Conservation (phyloP, 352 stramenopile species). For the Poterioochromonas sp. region DNA sequence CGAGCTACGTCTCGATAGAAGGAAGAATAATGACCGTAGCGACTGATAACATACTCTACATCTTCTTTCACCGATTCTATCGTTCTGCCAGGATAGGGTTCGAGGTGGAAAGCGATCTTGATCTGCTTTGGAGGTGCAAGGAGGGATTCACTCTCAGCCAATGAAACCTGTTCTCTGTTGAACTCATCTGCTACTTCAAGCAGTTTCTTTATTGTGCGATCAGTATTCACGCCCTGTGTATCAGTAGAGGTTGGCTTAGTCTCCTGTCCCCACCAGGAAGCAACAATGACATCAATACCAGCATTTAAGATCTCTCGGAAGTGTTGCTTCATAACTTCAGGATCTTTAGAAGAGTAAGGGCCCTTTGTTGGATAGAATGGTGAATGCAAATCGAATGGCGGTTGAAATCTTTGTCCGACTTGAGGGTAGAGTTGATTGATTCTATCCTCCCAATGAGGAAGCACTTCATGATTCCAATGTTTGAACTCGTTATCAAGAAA, state of each 20-base stretch:
- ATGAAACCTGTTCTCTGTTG: slow-evolving; percentile 25
- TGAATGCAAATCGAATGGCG: slow-evolving; percentile 24
- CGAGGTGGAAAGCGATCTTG: slow-evolving; percentile 41
- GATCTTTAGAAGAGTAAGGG: slow-evolving; percentile 31
- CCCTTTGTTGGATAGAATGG: slow-evolving; percentile 39
- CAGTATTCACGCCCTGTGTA: slow-evolving; percentile 39
- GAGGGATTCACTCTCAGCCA: too few species aligned
- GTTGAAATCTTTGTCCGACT: slow-evolving; percentile 4
- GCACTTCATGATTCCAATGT: slow-evolving; percentile 46
- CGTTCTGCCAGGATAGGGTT: slow-evolving; percentile 40
- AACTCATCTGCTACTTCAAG: not conserved
- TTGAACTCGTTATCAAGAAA: slow-evolving; percentile 34
- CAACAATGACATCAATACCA: slow-evolving; percentile 35
- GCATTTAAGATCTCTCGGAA: slow-evolving; percentile 26
- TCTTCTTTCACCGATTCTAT: slow-evolving; percentile 32
- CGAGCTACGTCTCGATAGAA: slow-evolving; percentile 23
- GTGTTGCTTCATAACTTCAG: slow-evolving; percentile 24
- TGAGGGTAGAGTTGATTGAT: slow-evolving; percentile 20
- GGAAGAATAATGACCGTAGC: slow-evolving; percentile 33
- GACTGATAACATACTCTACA: slow-evolving; percentile 38
- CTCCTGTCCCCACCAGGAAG: slow-evolving; percentile 39
- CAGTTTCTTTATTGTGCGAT: slow-evolving; percentile 28
- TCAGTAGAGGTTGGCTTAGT: slow-evolving; percentile 17
- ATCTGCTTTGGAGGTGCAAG: slow-evolving; percentile 10
- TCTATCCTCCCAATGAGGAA: slow-evolving; percentile 41